Conservation (phyloP, 805 yeast species). For the Barnettozyma siamensis region DNA sequence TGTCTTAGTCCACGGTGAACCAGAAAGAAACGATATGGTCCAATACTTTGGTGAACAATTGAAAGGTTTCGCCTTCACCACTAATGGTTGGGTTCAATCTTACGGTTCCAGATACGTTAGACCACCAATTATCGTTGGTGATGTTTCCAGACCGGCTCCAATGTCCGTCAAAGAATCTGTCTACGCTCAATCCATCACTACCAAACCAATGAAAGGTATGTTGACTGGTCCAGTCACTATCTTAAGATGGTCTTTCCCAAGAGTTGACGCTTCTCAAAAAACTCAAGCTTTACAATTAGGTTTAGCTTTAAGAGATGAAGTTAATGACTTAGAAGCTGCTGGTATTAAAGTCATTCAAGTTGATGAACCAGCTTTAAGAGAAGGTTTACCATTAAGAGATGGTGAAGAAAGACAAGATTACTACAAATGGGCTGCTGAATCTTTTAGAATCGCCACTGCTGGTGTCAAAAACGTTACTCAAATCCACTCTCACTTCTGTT, state of each 20-base stretch:
- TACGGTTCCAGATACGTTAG: constrained; percentile 99
- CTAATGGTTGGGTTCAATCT: constrained; percentile 99
- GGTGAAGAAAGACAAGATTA: constrained; percentile 96
- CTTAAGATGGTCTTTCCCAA: constrained; percentile 99
- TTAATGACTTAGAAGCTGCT: constrained; percentile 95
- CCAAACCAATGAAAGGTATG: constrained; percentile 99
- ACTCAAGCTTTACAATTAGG: constrained; percentile 95
- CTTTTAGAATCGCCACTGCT: constrained; percentile 98
- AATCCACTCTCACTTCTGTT: constrained; percentile 99
- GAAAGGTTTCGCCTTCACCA: constrained; percentile 97
- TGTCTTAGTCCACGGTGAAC: constrained; percentile 99
- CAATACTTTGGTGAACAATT: constrained; percentile 99
- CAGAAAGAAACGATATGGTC: constrained; percentile 99
- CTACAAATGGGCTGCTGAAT: constrained; percentile 98
- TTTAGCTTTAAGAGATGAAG: constrained; percentile 98
- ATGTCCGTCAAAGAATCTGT: constrained; percentile 99
- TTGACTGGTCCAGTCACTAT: constrained; percentile 99
- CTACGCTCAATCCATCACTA: constrained; percentile 94
- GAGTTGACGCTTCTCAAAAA: constrained; percentile 93
- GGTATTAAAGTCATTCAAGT: constrained; percentile 98
- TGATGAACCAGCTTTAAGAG: constrained; percentile 99
- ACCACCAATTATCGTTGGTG: constrained; percentile 99
- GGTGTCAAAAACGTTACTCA: constrained; percentile 95
- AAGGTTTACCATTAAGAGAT: constrained; percentile 98
- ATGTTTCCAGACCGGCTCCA: constrained; percentile 95